Percentiles rank a stretch among this genome's conserved stretches.
phyloP scores from a whole-genome alignment of 495 filamentous ascomycete genomes.

The Staphylotrichum longicolle region DNA sequence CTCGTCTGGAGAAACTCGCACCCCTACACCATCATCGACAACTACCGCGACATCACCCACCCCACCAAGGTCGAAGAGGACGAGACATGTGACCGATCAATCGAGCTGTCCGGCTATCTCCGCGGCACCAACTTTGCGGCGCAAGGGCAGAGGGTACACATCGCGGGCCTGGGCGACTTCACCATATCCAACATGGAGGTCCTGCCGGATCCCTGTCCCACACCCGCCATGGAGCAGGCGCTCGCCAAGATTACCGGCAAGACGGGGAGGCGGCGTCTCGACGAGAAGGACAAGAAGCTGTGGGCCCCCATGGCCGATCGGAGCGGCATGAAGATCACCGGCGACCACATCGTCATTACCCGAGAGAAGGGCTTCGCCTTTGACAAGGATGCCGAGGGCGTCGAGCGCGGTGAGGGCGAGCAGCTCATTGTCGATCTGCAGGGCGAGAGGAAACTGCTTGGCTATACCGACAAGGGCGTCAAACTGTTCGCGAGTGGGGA shows the following conservation, averaged over 20 bases:
- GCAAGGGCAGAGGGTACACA: constrained; percentile 81
- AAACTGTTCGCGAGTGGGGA: constrained; percentile 79
- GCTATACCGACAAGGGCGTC: constrained; percentile 74
- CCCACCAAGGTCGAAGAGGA: constrained; percentile 85
- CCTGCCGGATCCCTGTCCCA: constrained; percentile 92
- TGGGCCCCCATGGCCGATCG: constrained; percentile 98
- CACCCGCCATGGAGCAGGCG: constrained; percentile 83
- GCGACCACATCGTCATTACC: constrained; percentile 58
- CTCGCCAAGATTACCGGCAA: constrained; percentile 80
- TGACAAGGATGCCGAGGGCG: constrained; percentile 63
- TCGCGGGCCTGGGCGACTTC: constrained; percentile 93
- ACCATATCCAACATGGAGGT: constrained; percentile 79
- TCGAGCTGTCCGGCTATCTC: constrained; percentile 91
- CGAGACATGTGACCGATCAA: constrained; percentile 80
- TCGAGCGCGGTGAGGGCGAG: constrained; percentile 83
- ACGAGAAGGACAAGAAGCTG: constrained; percentile 92
- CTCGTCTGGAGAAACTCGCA: constrained; percentile 96
- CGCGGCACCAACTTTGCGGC: constrained; percentile 94
- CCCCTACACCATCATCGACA: constrained; percentile 88
- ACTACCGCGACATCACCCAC: constrained; percentile 90
- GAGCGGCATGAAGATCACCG: constrained; percentile 73
- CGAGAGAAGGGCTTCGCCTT: constrained; percentile 68
- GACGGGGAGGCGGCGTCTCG: constrained; percentile 67
- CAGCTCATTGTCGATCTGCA: constrained; percentile 90
- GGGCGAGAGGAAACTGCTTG: constrained; percentile 75